Evolutionary conservation across 2,329 filamentous ascomycete species (phyloP), one percentile per base, ranked within the genome.

Genomic region (Penicillium capsulatum): DNA sequence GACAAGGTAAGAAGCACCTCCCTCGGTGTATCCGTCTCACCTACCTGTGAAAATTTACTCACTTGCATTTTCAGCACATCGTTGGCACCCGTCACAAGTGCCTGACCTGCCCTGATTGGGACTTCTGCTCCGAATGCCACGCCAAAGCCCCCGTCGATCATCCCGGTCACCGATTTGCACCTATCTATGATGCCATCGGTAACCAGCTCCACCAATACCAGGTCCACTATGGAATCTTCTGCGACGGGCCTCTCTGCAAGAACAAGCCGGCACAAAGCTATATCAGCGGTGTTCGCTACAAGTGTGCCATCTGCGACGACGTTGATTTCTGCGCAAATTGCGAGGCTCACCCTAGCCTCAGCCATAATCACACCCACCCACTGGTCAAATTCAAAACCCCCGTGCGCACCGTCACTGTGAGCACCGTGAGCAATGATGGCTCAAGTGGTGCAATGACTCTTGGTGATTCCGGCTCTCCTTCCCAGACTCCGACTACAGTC

Each of bases 341-440:
- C 69, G 94, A 98, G 70, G 88, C 91, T 34, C 81, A 81, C 56
- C 92, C 92, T 6, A 74, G 74, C 49, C 91, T 94, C 65, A 73
- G 71, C 15, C 92, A 98, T 73, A 96, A 97, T 73, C 83, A 81
- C 66, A 94, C 90, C n/a, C 92, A 98, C 58, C 92, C 92, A 17
- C 73, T 98, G 54, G 89, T 98, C 73, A 96, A 95, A 72, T 89
- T 98, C 74, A 94, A 88, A 76, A 94, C 86, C 2, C 86, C 91
- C 7, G 84, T 98, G 34, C 85, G 87, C 52, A 84, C 86, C 53
- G 86, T 95, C 24, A 90, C 80, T 47, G 86, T 98, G 36, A 90
- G 81, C 34, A 97, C 91, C 7, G 75, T 84, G 48, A 84, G 84
- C 37, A 87, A 94, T 66, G 81, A 88, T 54, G 77, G 76, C 43